phyloP scores from a whole-genome alignment of 164 flowering plant genomes.

The Paratinospora sagittata region DNA sequence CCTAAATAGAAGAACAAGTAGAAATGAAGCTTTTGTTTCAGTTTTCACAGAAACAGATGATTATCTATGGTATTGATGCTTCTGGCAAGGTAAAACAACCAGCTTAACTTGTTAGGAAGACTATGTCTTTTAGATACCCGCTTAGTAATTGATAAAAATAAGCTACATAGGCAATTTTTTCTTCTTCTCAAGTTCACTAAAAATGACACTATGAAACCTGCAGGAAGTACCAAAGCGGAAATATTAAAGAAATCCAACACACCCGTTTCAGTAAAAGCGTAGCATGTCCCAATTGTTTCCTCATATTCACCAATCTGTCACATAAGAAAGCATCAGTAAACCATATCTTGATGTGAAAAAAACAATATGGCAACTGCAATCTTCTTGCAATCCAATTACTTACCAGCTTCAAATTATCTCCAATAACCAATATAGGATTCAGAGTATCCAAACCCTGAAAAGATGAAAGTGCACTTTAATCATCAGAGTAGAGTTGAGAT shows the following conservation, averaged over 20 bases:
- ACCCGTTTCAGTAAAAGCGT: constrained; percentile 58
- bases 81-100: no score
- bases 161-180: background rate
- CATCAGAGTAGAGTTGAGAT: background rate
- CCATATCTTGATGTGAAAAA: background rate
- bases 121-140: no score
- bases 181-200: background rate
- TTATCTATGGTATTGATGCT: no score
- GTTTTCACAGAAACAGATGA: no score
- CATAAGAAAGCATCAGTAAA: constrained; percentile 2
- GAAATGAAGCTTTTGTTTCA: no score
- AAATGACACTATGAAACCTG: background rate
- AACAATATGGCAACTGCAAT: background rate
- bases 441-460: constrained; percentile 19
- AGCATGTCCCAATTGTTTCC: constrained; percentile 72
- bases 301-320: constrained; percentile 65
- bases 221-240: background rate
- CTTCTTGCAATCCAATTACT: constrained; percentile 15
- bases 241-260: background rate
- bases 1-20: no score
- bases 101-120: no score
- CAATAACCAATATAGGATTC: constrained; percentile 37
- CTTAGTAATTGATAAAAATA: no score
- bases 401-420: constrained; percentile 59
- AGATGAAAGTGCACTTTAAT: background rate